Base-by-base conservation (phyloP, 768 basidiomycete species). In the Phlegmacium glaucopus region DNA sequence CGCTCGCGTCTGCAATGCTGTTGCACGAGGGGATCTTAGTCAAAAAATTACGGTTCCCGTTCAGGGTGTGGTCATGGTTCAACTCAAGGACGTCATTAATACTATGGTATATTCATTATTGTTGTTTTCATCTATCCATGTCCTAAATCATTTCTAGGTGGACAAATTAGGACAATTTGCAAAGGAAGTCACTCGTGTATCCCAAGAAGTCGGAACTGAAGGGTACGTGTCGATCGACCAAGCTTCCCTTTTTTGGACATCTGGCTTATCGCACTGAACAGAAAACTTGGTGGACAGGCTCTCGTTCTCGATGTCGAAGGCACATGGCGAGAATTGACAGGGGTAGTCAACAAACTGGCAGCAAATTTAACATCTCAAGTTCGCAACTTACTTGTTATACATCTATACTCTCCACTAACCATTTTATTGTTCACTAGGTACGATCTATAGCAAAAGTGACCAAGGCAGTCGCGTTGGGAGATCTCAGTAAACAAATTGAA, bases 371-470 rank as follows among this genome's bases (percentile, higher is more conserved):
- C 87, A 10, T 81, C 80, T 46, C 89, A 92, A 73, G 72, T 69
- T 16, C 2, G 53, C 53, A 43, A 13, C 32, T 42, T n/a, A 12
- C 29, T 47, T 22, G 22, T 22, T 22, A n/a, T n/a, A n/a, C n/a
- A n/a, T n/a, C n/a, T n/a, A n/a, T n/a, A n/a, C n/a, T n/a, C n/a
- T n/a, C n/a, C n/a, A n/a, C n/a, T n/a, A n/a, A n/a, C n/a, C n/a
- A n/a, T n/a, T n/a, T n/a, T n/a, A n/a, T n/a, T n/a, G n/a, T n/a
- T n/a, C n/a, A n/a, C 37, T 38, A 69, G 70, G 90, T 92, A 53
- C 82, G 94, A 47, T 89, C 87, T 41, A 94, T 94, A 49, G 90
- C 92, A 6, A 81, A 83, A 51, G 94, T 97, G 51, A 96, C 94
- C 15, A 94, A 90, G 68, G 94, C 94, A 4, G 93, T 96, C 62